Conservation (phyloP, 495 filamentous ascomycete species). For the Penicillium psychrofluorescens region DNA sequence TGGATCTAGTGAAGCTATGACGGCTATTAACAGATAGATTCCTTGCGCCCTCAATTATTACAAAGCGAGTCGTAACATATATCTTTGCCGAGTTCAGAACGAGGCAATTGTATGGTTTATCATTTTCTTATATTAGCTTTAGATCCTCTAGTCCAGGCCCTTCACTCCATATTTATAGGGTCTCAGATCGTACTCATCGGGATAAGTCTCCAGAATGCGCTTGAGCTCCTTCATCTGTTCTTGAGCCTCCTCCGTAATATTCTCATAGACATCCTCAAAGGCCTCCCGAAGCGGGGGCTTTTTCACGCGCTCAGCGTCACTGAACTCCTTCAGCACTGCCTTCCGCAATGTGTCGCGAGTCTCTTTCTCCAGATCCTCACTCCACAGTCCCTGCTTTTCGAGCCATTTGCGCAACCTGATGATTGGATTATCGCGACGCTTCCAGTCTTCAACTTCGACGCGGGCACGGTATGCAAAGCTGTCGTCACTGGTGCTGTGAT, state of each 20-base stretch:
- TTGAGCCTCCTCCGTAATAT: slow-evolving; percentile 72
- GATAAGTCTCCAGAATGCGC: slow-evolving; percentile 74
- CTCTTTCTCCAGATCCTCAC: slow-evolving; percentile 74
- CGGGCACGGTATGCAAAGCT: slow-evolving; percentile 91
- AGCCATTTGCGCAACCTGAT: slow-evolving; percentile 88
- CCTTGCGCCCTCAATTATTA: no score
- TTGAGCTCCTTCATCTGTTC: slow-evolving; percentile 74
- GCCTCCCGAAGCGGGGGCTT: slow-evolving; percentile 71
- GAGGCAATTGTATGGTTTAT: background rate
- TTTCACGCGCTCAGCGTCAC: slow-evolving; percentile 81
- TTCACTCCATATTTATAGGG: slow-evolving; percentile 71
- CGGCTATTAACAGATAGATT: no score
- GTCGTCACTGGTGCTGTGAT: slow-evolving; percentile 97
- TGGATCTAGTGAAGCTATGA: no score
- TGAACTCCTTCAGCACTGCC: slow-evolving; percentile 77
- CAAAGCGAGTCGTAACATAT: no score
- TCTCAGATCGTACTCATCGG: slow-evolving; percentile 82
- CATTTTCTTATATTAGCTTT: background rate
- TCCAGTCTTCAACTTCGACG: slow-evolving; percentile 98
- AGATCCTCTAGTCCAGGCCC: slow-evolving; percentile 37
- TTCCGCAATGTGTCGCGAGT: slow-evolving; percentile 58
- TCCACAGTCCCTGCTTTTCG: slow-evolving; percentile 72
- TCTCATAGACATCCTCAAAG: slow-evolving; percentile 84
- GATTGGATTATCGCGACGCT: slow-evolving; percentile 89
- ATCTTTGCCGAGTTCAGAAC: background rate